A percentile compares a stretch with the other conserved stretches of the same genome.
Evolutionary conservation across 2,329 filamentous ascomycete species (phyloP).

Genomic region (Neoascochyta sp.): DNA sequence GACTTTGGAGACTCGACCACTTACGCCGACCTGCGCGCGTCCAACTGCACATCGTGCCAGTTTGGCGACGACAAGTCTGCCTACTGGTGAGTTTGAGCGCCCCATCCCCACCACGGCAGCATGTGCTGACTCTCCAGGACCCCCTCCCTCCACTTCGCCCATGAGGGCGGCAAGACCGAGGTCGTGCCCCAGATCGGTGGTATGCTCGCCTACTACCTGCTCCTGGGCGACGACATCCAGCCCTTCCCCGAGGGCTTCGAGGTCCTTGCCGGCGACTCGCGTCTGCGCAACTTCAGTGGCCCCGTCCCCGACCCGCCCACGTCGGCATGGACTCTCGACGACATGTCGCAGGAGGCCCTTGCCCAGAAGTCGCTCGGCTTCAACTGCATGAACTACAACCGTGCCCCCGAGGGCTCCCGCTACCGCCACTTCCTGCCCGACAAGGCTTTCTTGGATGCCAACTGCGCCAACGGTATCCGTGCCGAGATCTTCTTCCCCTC

Average conservation of each 20-base stretch:
- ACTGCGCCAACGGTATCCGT: conserved; percentile 77
- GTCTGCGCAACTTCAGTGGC: conserved; percentile 50
- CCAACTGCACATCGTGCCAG: conserved; percentile 67
- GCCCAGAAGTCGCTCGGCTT: conserved; percentile 82
- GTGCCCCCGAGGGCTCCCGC: conserved; percentile 64
- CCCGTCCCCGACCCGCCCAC: conserved; percentile 66
- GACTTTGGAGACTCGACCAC: conserved; percentile 60
- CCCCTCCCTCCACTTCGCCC: conserved; percentile 66
- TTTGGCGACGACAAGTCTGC: conserved; percentile 43
- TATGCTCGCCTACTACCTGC: conserved; percentile 69
- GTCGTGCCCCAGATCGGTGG: conserved; percentile 58
- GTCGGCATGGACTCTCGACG: conserved; percentile 62
- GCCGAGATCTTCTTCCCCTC: conserved; percentile 71
- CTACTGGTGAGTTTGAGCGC: conserved; percentile 31
- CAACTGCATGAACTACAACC: conserved; percentile 86
- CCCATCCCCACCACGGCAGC: neutral
- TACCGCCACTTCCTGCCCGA: conserved; percentile 78
- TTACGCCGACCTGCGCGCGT: conserved; percentile 58
- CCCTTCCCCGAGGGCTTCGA: conserved; percentile 69
- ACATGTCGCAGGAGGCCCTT: conserved; percentile 67
- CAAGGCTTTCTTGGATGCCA: conserved; percentile 72
- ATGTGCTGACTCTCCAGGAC: conserved; percentile 39
- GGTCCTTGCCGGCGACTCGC: conserved; percentile 66
- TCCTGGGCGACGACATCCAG: conserved; percentile 65
- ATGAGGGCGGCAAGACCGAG: conserved; percentile 60